These are phyloP conservation scores for Yamadazyma diddensiae DNA, from an alignment of 1,139 yeast genomes.

Conservation along the genomic window DNA sequence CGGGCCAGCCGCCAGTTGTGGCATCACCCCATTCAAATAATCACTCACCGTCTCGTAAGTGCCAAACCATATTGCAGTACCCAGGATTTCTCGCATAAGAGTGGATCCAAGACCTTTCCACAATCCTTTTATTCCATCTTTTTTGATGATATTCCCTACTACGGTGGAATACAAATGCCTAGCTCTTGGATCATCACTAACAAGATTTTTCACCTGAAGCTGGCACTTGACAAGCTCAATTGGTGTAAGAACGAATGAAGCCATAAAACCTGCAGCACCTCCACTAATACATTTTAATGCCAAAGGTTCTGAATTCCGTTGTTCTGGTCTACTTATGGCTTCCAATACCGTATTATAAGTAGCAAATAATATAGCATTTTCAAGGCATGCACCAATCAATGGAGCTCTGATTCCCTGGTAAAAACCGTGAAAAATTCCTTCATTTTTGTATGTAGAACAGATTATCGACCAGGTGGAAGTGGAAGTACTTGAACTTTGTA, in stretches of 20 bases:
- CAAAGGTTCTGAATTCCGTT: conserved; percentile 19
- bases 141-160: conserved; percentile 38
- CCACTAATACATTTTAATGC: conserved; percentile 58
- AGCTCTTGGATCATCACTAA: conserved; percentile 3
- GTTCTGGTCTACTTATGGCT: conserved; percentile 43
- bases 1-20: conserved; percentile 20
- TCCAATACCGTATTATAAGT: conserved; percentile 67
- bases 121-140: conserved; percentile 53
- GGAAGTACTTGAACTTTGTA: conserved; percentile 58
- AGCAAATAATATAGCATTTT: conserved; percentile 57
- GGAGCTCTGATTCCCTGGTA: conserved; percentile 76
- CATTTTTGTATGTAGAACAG: conserved; percentile 53
- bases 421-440: conserved; percentile 56
- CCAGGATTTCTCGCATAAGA: conserved; percentile 76
- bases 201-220: conserved; percentile 69
- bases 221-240: conserved; percentile 86
- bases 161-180: conserved; percentile 26
- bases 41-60: conserved; percentile 63
- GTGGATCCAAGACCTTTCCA: conserved; percentile 94
- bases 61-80: conserved; percentile 94
- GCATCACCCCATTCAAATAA: conserved; percentile 24
- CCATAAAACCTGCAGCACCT: conserved; percentile 77
- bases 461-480: conserved; percentile 61
- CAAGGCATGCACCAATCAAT: conserved; percentile 81
- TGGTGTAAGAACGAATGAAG: conserved; percentile 85